Evolutionary conservation across 768 basidiomycete genomes (phyloP).

Genomic region (Coprinellus aureogranulatus): DNA sequence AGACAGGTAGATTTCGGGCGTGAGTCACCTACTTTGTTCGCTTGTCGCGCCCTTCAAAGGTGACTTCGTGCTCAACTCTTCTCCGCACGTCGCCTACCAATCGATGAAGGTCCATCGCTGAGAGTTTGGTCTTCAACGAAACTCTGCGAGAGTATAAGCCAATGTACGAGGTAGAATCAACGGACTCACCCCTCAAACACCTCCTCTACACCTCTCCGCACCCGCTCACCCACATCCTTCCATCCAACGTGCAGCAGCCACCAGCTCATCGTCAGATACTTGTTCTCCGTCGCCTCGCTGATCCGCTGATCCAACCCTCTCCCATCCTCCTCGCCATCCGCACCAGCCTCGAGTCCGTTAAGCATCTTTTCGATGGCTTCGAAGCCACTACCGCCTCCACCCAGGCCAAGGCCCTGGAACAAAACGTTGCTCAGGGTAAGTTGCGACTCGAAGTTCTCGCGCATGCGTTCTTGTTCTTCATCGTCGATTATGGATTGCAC

Average conservation of each 20-base stretch:
- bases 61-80: conserved; percentile 71
- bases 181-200: conserved; percentile 76
- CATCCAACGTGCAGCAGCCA: conserved; percentile 20
- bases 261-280: conserved; percentile 19
- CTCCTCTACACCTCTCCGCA: conserved; percentile 26
- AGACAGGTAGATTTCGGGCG: conserved; percentile 1
- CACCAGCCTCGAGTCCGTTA: conserved; percentile 15
- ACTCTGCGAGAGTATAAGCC: conserved; percentile 46
- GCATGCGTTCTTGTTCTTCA: conserved; percentile 57
- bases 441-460: conserved; percentile 42
- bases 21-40: conserved; percentile 47
- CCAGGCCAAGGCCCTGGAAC: conserved; percentile 16
- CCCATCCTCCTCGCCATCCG: conserved; percentile 21
- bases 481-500: conserved; percentile 62
- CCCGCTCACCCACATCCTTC: conserved; percentile 20
- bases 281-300: conserved; percentile 63
- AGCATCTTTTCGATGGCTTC: conserved; percentile 11
- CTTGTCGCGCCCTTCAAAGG: conserved; percentile 56
- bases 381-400: conserved; percentile 22
- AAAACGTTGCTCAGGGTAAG: conserved; percentile 39
- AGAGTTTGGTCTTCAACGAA: conserved; percentile 78
- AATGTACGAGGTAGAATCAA: background rate
- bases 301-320: conserved; percentile 23
- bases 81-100: conserved; percentile 72
- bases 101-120: conserved; percentile 62